These are phyloP conservation scores for Vinca minor DNA, from an alignment of 257 asterid genomes.

Conservation along the genomic window DNA sequence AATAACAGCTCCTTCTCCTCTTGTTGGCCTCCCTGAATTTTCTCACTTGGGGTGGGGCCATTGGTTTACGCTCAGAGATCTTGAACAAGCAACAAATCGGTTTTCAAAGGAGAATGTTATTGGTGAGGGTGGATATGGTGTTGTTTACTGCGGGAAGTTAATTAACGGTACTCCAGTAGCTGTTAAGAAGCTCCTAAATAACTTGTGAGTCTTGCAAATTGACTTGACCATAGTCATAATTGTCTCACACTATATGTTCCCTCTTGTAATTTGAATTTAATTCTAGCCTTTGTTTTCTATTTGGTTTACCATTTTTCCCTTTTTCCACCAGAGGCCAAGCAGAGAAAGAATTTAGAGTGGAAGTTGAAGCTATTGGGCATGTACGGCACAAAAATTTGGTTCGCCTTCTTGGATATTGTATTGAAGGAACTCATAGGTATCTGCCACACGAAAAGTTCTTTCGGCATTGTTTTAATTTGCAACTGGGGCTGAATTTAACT, in stretches of 20 bases:
- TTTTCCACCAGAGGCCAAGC: slow-evolving; percentile 73
- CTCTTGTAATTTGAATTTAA: not conserved
- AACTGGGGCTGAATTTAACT: not conserved
- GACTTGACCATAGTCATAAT: slow-evolving; percentile 8
- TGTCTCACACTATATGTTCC: not conserved
- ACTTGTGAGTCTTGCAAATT: slow-evolving; percentile 76
- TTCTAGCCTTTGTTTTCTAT: slow-evolving; percentile 8
- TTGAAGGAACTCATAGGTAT: slow-evolving; percentile 98
- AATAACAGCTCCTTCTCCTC: slow-evolving; percentile 74
- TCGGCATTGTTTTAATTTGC: not conserved
- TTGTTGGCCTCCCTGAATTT: slow-evolving; percentile 82
- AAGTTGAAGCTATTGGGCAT: slow-evolving; percentile 96
- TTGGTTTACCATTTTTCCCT: not conserved
- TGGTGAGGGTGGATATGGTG: slow-evolving; percentile 98
- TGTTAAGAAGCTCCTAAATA: slow-evolving; percentile 86
- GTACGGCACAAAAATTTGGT: slow-evolving; percentile 94
- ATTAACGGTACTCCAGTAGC: slow-evolving; percentile 82
- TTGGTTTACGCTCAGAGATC: slow-evolving; percentile 89
- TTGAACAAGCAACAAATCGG: slow-evolving; percentile 68
- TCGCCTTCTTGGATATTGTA: slow-evolving; percentile 88
- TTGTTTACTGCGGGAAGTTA: slow-evolving; percentile 72
- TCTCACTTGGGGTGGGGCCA: slow-evolving; percentile 99
- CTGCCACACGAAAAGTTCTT: not conserved
- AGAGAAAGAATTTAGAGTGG: slow-evolving; percentile 85
- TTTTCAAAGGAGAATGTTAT: slow-evolving; percentile 79